Evolutionary conservation across 805 yeast species (phyloP).

Genomic region (Saccharomycopsis guyanensis): DNA sequence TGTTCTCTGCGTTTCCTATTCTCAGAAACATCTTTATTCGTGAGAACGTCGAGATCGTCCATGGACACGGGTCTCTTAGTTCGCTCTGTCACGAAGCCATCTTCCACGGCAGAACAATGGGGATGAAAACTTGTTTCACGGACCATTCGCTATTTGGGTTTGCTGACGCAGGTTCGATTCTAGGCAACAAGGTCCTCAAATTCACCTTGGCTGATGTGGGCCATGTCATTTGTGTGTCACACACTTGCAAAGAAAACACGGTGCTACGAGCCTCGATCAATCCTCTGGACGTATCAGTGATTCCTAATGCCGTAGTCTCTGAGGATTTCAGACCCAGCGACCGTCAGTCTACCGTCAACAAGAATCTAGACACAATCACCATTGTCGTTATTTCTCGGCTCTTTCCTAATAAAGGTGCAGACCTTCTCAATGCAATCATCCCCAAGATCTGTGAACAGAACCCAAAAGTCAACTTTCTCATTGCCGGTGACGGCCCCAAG

Average conservation of each 20-base stretch:
- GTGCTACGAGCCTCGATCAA: slow-evolving; percentile 79
- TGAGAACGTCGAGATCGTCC: slow-evolving; percentile 82
- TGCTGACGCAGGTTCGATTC: slow-evolving; percentile 71
- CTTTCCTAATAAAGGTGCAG: slow-evolving; percentile 96
- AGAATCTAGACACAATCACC: slow-evolving; percentile 38
- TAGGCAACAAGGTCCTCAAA: slow-evolving; percentile 79
- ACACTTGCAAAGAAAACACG: slow-evolving; percentile 93
- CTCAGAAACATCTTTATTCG: slow-evolving; percentile 78
- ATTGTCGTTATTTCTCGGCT: slow-evolving; percentile 87
- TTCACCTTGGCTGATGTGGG: slow-evolving; percentile 83
- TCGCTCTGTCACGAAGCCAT: slow-evolving; percentile 84
- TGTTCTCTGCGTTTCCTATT: slow-evolving; percentile 80
- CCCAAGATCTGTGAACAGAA: slow-evolving; percentile 69
- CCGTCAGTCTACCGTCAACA: slow-evolving; percentile 11
- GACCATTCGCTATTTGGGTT: slow-evolving; percentile 96
- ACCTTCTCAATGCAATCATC: slow-evolving; percentile 70
- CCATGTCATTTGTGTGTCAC: slow-evolving; percentile 92
- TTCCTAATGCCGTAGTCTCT: slow-evolving; percentile 92
- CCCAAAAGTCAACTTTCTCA: slow-evolving; percentile 62
- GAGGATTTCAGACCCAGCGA: slow-evolving; percentile 61
- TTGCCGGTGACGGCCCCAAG: slow-evolving; percentile 98
- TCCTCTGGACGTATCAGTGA: slow-evolving; percentile 75
- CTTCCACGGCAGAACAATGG: slow-evolving; percentile 90
- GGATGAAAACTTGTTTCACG: slow-evolving; percentile 82
- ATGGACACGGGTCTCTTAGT: slow-evolving; percentile 90